These are phyloP conservation scores for Boletellus ananiceps DNA, from an alignment of 768 basidiomycete genomes.

Conservation along the genomic window DNA sequence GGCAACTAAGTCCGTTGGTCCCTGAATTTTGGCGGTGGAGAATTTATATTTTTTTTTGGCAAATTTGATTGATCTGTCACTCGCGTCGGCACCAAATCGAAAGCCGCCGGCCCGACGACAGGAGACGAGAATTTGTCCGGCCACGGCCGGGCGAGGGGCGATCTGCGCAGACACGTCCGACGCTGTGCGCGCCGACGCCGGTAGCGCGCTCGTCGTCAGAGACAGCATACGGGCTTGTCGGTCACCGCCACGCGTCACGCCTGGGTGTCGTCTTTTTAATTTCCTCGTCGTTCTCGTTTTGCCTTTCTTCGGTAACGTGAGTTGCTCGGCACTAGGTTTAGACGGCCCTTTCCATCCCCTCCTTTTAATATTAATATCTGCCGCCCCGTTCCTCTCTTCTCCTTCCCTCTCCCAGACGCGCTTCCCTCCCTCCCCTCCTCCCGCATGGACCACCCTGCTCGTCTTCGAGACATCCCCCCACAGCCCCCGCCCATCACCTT, in stretches of 20 bases:
- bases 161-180: constrained; percentile 25
- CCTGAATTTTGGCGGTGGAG: constrained; percentile 3
- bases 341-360: constrained; percentile 27
- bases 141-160: constrained; percentile 22
- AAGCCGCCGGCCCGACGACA: constrained; percentile 34
- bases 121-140: constrained; percentile 21
- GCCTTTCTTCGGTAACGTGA: constrained; percentile 23
- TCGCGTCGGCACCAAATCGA: constrained; percentile 26
- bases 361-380: constrained; percentile 20
- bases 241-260: background rate
- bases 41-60: constrained; percentile 9
- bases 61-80: constrained; percentile 13
- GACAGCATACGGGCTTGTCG: constrained; percentile 1
- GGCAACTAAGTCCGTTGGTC: background rate
- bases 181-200: constrained; percentile 1
- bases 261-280: constrained; percentile 10
- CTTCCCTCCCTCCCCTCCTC: background rate
- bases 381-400: constrained; percentile 1
- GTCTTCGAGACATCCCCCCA: constrained; percentile 16
- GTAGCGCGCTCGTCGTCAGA: constrained; percentile 10
- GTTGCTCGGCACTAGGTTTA: constrained; percentile 24
- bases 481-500: constrained; percentile 23
- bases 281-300: constrained; percentile 17
- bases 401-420: constrained; percentile 1
- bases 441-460: constrained; percentile 37